Conservation (phyloP, 2,329 filamentous ascomycete genomes). For the Byssothecium circinans region DNA sequence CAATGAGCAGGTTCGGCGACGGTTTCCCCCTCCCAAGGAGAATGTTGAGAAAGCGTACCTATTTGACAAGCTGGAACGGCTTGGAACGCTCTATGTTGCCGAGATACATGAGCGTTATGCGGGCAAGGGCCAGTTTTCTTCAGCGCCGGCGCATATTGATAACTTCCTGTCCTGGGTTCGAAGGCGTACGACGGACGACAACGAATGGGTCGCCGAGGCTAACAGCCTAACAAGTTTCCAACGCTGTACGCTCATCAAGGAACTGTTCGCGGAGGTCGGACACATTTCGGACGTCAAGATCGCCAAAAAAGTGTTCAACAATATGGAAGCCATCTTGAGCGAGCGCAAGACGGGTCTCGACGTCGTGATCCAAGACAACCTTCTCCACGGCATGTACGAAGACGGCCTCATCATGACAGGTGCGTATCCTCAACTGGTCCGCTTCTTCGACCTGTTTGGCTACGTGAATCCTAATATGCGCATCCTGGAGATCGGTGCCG, state of each 20-base stretch:
- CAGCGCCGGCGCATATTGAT: too few species aligned
- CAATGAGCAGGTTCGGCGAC: slow-evolving; percentile 4
- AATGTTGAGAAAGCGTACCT: neutral
- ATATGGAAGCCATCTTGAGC: slow-evolving; percentile 10
- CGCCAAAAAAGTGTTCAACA: slow-evolving; percentile 18
- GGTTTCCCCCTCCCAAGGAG: neutral
- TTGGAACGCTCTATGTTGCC: too few species aligned
- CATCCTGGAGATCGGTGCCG: slow-evolving; percentile 15
- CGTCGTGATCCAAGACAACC: slow-evolving; percentile 9
- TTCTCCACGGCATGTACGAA: slow-evolving; percentile 13
- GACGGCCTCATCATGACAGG: slow-evolving; percentile 10
- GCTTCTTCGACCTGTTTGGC: slow-evolving; percentile 38
- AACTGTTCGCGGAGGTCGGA: slow-evolving; percentile 10
- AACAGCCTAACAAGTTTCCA: too few species aligned
- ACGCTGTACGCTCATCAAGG: slow-evolving; percentile 8
- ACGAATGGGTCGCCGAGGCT: too few species aligned
- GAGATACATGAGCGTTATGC: too few species aligned
- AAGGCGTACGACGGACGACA: too few species aligned
- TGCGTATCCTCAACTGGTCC: slow-evolving; percentile 14
- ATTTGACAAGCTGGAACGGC: slow-evolving; percentile 2
- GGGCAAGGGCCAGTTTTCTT: too few species aligned
- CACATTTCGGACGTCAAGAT: slow-evolving; percentile 15
- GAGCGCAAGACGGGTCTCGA: slow-evolving; percentile 12
- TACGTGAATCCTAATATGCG: slow-evolving; percentile 40
- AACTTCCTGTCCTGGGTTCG: too few species aligned